Conservation (phyloP, 1,284 basidiomycete genomes). For the Salmacisia buchloeana region DNA sequence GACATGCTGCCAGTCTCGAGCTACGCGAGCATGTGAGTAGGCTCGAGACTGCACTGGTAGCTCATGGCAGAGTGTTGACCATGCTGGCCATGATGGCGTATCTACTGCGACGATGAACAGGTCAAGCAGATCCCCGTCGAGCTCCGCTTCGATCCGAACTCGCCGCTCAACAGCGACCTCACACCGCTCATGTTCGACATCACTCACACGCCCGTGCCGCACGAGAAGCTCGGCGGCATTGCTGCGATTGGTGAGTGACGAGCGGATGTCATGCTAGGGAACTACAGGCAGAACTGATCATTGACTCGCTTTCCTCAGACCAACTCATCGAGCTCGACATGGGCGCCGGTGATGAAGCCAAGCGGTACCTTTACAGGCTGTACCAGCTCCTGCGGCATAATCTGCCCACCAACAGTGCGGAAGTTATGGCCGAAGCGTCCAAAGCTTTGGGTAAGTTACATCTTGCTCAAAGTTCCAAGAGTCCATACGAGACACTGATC, state of each 20-base stretch:
- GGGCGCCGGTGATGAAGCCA: not conserved
- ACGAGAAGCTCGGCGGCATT: slow-evolving; percentile 64
- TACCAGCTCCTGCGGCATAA: slow-evolving; percentile 86
- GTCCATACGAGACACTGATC: no score
- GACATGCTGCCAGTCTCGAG: not conserved
- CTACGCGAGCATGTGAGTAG: not conserved
- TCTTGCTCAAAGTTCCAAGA: no score
- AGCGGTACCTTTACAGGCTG: slow-evolving; percentile 67
- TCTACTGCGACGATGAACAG: not conserved
- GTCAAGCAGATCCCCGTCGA: slow-evolving; percentile 1
- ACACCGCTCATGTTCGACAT: slow-evolving; percentile 73
- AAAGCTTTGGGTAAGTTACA: slow-evolving; percentile 64
- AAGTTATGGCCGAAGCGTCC: slow-evolving; percentile 80
- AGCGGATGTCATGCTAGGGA: no score
- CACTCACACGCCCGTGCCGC: slow-evolving; percentile 68
- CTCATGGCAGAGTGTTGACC: not conserved
- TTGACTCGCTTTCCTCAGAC: no score
- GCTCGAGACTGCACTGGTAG: not conserved
- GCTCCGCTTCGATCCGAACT: slow-evolving; percentile 25
- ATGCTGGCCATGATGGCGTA: no score
- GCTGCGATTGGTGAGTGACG: slow-evolving; percentile 67
- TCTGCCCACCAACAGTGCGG: slow-evolving; percentile 73
- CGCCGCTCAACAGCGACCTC: slow-evolving; percentile 54
- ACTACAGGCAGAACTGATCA: no score
- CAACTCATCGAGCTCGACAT: slow-evolving; percentile 27